phyloP scores from a whole-genome alignment of 495 filamentous ascomycete genomes.

The Neurospora intermedia region DNA sequence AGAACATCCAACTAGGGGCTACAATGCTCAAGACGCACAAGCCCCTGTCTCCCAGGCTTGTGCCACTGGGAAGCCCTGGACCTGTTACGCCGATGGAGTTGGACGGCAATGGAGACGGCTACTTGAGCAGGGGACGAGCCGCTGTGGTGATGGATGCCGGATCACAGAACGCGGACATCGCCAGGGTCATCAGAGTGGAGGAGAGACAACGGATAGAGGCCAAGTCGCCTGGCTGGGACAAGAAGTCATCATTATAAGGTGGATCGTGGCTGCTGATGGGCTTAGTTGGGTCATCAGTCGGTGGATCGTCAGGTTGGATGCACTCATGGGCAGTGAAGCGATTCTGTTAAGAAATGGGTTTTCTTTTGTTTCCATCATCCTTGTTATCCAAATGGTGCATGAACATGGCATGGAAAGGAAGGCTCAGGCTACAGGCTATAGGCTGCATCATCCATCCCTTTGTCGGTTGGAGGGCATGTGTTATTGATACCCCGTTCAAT shows the following conservation, averaged over 20 bases:
- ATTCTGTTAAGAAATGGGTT: too few species aligned
- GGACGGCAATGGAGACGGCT: slow-evolving; percentile 43
- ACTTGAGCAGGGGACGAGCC: slow-evolving; percentile 34
- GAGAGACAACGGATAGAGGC: not conserved
- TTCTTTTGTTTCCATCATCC: too few species aligned
- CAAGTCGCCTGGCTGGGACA: not conserved
- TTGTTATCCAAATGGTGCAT: too few species aligned
- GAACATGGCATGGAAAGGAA: too few species aligned
- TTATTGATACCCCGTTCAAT: too few species aligned
- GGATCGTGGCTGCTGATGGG: not conserved
- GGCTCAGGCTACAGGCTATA: too few species aligned
- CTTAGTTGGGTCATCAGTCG: not conserved
- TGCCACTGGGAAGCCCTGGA: slow-evolving; percentile 62
- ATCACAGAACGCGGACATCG: not conserved
- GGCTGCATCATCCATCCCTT: too few species aligned
- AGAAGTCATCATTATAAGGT: not conserved
- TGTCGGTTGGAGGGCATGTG: too few species aligned
- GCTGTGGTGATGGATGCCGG: not conserved
- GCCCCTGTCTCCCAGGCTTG: slow-evolving; percentile 52
- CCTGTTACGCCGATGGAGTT: slow-evolving; percentile 69
- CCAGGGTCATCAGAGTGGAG: not conserved
- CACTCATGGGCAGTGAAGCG: too few species aligned
- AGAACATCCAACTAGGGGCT: slow-evolving; percentile 4
- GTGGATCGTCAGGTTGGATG: not conserved
- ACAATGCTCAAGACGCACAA: slow-evolving; percentile 26